These are phyloP conservation scores for Diaporthe nobilis DNA, from an alignment of 2,329 filamentous ascomycete species.

Conservation along the genomic window DNA sequence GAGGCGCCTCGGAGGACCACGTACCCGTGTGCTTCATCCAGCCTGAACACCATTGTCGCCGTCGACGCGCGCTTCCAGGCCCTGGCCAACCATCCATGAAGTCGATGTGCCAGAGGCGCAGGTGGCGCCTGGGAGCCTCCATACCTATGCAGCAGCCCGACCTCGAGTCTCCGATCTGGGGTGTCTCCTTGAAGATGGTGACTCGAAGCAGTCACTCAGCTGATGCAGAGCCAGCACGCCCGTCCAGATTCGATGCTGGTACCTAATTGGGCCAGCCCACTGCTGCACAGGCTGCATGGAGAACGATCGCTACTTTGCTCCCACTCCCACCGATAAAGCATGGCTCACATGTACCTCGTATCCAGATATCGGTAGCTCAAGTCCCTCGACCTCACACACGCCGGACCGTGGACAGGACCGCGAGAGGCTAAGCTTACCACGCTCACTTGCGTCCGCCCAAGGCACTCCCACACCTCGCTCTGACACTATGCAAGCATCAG, in stretches of 20 bases:
- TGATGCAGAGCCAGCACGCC: constrained; percentile 9
- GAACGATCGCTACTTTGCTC: constrained; percentile 8
- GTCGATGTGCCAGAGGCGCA: constrained; percentile 12
- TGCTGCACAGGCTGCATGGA: constrained; percentile 20
- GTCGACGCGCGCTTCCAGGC: constrained; percentile 2
- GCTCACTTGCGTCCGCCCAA: constrained; percentile 24
- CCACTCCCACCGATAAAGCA: constrained; percentile 24
- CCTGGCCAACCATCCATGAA: constrained; percentile 9
- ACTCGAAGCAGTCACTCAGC: constrained; percentile 25
- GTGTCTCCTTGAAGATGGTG: neutral
- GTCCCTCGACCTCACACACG: constrained; percentile 2
- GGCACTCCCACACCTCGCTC: constrained; percentile 19
- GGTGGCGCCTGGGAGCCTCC: constrained; percentile 8
- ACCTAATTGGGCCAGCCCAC: constrained; percentile 14
- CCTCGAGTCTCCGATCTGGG: neutral
- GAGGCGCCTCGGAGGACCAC: neutral
- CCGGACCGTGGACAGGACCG: neutral
- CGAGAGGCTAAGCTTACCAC: constrained; percentile 26
- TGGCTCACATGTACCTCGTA: constrained; percentile 30
- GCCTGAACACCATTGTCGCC: neutral
- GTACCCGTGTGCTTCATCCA: neutral
- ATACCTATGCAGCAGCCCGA: constrained; percentile 14
- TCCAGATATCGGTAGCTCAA: constrained; percentile 24
- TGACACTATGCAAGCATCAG: constrained; percentile 28
- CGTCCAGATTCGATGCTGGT: constrained; percentile 30